Evolutionary conservation across 371 early-diverging fungal species (phyloP).

Genomic region (Mucor irregularis): DNA sequence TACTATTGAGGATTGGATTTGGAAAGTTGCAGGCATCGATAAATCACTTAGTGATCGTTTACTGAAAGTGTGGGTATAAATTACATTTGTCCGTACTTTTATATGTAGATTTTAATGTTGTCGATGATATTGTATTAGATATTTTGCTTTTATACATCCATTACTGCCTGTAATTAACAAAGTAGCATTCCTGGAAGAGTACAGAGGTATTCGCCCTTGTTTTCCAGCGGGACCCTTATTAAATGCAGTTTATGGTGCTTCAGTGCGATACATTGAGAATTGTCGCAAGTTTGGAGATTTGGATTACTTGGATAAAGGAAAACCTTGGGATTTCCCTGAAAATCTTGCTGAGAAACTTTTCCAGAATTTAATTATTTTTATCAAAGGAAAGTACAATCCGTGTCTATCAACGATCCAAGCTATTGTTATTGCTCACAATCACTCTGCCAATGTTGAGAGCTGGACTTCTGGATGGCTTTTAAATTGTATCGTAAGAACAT

Average conservation of each 20-base stretch:
- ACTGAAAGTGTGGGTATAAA: conserved; percentile 22
- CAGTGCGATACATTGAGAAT: conserved; percentile 17
- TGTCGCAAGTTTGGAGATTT: conserved; percentile 8
- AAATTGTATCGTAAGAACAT: conserved; percentile 23
- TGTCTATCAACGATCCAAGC: conserved; percentile 37
- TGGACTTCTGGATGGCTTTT: conserved; percentile 28
- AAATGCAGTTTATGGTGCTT: conserved; percentile 21
- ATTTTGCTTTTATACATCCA: conserved; percentile 26
- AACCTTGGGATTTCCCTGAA: conserved; percentile 6
- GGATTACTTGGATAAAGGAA: neutral
- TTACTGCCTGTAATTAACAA: conserved; percentile 26
- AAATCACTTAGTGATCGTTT: conserved; percentile 27
- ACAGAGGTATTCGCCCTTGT: conserved; percentile 15
- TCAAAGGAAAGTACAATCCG: conserved; percentile 11
- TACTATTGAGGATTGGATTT: conserved; percentile 24
- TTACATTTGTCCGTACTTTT: no score
- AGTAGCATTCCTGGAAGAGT: conserved; percentile 20
- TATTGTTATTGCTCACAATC: conserved; percentile 33
- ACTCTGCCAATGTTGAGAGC: conserved; percentile 27
- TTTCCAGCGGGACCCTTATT: conserved; percentile 15
- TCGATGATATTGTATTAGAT: conserved; percentile 16
- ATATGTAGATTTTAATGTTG: no score
- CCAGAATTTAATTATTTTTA: neutral
- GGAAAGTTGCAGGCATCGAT: conserved; percentile 18
- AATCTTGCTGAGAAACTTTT: conserved; percentile 2